Conservation (phyloP, 2,329 filamentous ascomycete genomes). For the Colletotrichum sidae region DNA sequence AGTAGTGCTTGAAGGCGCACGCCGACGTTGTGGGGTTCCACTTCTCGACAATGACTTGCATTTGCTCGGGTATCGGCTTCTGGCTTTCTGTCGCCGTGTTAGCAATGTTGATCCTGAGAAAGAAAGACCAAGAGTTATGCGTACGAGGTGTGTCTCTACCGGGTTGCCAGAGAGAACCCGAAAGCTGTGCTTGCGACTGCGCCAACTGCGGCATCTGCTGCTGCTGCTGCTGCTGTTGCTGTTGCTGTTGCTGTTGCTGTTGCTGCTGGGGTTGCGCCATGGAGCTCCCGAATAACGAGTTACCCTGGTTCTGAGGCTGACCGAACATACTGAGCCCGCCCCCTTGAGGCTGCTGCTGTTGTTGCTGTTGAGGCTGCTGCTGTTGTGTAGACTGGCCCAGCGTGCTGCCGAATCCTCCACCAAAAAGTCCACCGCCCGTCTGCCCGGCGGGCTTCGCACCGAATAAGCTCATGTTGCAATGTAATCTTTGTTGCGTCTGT, state of each 20-base stretch:
- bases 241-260: constrained; percentile 55
- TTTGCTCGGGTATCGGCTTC: constrained; percentile 81
- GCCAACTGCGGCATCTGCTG: constrained; percentile 56
- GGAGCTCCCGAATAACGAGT: constrained; percentile 48
- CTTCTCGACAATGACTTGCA: constrained; percentile 76
- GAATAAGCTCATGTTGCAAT: constrained; percentile 48
- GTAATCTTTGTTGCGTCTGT: constrained; percentile 9
- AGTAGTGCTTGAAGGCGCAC: constrained; percentile 84
- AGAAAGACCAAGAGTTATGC: constrained; percentile 35
- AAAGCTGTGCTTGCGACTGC: constrained; percentile 60
- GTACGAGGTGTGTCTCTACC: constrained; percentile 62
- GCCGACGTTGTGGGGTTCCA: constrained; percentile 77
- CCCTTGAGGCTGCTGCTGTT: constrained; percentile 42
- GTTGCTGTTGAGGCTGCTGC: constrained; percentile 47
- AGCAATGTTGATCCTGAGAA: not conserved
- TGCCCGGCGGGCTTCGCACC: constrained; percentile 50
- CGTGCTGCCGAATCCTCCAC: constrained; percentile 45
- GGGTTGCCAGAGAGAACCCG: constrained; percentile 65
- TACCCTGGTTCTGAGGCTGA: constrained; percentile 45
- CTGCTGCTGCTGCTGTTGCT: constrained; percentile 55
- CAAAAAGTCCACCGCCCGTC: constrained; percentile 35
- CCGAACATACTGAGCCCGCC: constrained; percentile 53
- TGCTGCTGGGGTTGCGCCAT: constrained; percentile 49
- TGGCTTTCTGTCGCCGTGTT: constrained; percentile 60
- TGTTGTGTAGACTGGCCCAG: constrained; percentile 52